Evolutionary conservation across 352 stramenopile genomes (phyloP).

Genomic region (Pythium aristosporum): DNA sequence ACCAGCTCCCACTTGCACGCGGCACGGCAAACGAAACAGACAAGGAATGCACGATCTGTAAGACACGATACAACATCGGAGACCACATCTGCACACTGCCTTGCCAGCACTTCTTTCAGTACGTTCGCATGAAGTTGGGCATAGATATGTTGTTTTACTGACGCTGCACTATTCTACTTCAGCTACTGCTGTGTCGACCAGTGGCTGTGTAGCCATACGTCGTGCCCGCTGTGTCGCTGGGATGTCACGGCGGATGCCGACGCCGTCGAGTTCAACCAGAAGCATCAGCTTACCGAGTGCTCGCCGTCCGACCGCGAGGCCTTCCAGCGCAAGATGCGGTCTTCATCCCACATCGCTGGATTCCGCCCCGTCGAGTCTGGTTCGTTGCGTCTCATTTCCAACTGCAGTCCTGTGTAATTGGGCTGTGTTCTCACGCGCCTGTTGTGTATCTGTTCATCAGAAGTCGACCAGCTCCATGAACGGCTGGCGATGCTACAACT

Average conservation of each 20-base stretch:
- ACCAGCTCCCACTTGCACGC: constrained; percentile 73
- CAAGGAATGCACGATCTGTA: constrained; percentile 86
- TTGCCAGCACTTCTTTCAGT: constrained; percentile 89
- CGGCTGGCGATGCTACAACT: constrained; percentile 22
- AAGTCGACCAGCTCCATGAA: constrained; percentile 26
- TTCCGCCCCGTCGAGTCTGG: constrained; percentile 76
- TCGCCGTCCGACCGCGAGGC: constrained; percentile 65
- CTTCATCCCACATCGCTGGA: constrained; percentile 58
- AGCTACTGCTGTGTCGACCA: constrained; percentile 84
- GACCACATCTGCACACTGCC: constrained; percentile 83
- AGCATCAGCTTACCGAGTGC: constrained; percentile 82
- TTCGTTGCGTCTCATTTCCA: constrained; percentile 14
- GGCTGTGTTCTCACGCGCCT: not conserved
- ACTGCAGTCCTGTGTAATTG: not conserved
- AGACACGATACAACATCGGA: constrained; percentile 79
- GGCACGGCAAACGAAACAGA: constrained; percentile 80
- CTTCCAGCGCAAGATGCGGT: constrained; percentile 73
- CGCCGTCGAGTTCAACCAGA: constrained; percentile 31
- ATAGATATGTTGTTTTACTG: not conserved
- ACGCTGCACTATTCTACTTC: not conserved
- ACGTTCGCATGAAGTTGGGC: constrained; percentile 18
- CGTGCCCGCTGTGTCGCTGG: constrained; percentile 78
- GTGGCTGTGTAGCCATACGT: constrained; percentile 85
- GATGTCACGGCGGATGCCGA: constrained; percentile 67
- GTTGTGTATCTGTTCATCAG: constrained; percentile 1